Conservation (phyloP, 176 grass and related monocot species). For the Musa schizocarpa region DNA sequence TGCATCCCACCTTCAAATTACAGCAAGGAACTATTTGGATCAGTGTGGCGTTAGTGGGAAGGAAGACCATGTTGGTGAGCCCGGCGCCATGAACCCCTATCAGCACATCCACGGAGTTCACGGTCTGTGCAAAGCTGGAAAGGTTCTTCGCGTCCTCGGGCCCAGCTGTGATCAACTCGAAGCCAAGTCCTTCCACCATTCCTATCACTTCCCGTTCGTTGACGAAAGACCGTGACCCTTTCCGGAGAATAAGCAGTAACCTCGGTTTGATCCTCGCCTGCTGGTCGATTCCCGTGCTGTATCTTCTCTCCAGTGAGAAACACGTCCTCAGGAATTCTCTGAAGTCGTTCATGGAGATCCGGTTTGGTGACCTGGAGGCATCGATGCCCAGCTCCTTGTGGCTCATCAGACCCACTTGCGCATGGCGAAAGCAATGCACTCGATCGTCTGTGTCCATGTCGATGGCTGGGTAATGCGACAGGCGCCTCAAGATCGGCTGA, state of each 20-base stretch:
- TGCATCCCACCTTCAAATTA: conserved; percentile 29
- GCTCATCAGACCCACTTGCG: conserved; percentile 31
- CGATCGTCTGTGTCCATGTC: conserved; percentile 40
- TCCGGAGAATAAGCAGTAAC: conserved; percentile 37
- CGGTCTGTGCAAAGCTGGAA: conserved; percentile 22
- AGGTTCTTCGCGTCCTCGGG: conserved; percentile 23
- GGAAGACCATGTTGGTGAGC: conserved; percentile 38
- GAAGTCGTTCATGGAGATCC: conserved; percentile 43
- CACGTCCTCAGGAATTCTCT: conserved; percentile 36
- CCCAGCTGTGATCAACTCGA: conserved; percentile 37
- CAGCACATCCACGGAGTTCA: conserved; percentile 37
- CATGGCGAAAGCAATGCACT: conserved; percentile 48
- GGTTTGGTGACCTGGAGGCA: conserved; percentile 18
- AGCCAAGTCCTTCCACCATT: conserved; percentile 20
- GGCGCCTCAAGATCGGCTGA: conserved; percentile 19
- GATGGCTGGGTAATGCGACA: conserved; percentile 36
- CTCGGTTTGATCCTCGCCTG: conserved; percentile 29
- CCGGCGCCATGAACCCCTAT: conserved; percentile 41
- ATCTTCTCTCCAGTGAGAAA: conserved; percentile 26
- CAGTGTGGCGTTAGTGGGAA: conserved; percentile 33
- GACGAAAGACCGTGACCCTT: conserved; percentile 32
- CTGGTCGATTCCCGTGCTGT: not conserved
- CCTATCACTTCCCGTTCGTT: conserved; percentile 35
- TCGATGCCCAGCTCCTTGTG: conserved; percentile 45
- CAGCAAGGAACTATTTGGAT: conserved; percentile 75